phyloP scores from a whole-genome alignment of 148 eudicot species.

The Beta vulgaris region DNA sequence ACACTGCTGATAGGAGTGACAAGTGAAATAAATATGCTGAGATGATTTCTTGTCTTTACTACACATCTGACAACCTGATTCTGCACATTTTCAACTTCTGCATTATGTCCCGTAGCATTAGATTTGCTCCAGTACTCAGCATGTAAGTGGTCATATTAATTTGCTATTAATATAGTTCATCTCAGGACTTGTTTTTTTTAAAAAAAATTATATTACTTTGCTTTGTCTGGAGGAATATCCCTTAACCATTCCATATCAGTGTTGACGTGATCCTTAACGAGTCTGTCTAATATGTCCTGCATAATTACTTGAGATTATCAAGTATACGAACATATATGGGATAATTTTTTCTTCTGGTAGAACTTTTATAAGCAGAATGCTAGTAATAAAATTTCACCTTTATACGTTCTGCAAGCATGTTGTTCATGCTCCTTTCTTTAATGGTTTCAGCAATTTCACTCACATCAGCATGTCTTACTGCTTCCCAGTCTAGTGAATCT shows the following conservation, averaged over 20 bases:
- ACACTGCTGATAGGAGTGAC: too few relatives aligned
- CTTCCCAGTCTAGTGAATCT: constrained; percentile 96
- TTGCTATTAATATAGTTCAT: too few relatives aligned
- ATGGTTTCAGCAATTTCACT: constrained; percentile 72
- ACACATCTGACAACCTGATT: too few relatives aligned
- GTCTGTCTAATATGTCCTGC: constrained; percentile 82
- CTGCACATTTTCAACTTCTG: too few relatives aligned
- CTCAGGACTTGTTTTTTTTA: too few relatives aligned
- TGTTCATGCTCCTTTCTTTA: constrained; percentile 95
- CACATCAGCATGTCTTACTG: constrained; percentile 75
- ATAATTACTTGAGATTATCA: constrained; percentile 21
- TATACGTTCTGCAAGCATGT: constrained; percentile 88
- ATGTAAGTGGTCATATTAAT: too few relatives aligned
- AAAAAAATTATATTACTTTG: too few relatives aligned
- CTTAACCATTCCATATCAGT: constrained; percentile 93
- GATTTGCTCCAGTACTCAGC: too few relatives aligned
- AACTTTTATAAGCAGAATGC: neutral
- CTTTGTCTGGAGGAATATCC: constrained; percentile 93
- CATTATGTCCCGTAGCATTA: too few relatives aligned
- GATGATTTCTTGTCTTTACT: too few relatives aligned
- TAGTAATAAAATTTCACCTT: constrained; percentile 43
- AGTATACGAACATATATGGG: neutral
- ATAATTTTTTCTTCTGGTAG: neutral
- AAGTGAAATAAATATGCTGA: too few relatives aligned
- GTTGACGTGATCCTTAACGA: constrained; percentile 85